These are phyloP conservation scores for Gymnopilus dilepis DNA, from an alignment of 768 basidiomycete genomes.

Conservation along the genomic window DNA sequence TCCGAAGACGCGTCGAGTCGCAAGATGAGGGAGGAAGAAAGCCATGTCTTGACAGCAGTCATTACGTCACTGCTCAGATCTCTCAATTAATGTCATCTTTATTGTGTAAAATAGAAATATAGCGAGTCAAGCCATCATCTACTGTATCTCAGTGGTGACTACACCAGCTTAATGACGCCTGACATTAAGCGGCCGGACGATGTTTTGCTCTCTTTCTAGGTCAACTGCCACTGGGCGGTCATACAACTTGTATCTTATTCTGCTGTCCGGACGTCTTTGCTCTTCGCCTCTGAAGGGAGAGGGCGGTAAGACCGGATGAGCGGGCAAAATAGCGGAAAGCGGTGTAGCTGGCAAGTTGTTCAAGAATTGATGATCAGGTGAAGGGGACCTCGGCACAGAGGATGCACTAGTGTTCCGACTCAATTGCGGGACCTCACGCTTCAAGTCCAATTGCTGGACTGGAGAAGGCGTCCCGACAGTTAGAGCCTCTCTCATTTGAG, in stretches of 20 bases:
- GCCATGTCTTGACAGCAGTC: constrained; percentile 9
- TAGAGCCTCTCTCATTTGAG: constrained; percentile 13
- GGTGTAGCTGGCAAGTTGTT: constrained; percentile 31
- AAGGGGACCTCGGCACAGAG: constrained; percentile 33
- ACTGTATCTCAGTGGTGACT: neutral
- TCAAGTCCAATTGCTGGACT: neutral
- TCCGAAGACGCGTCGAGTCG: constrained; percentile 11
- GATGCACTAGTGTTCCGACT: constrained; percentile 21
- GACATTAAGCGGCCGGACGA: neutral
- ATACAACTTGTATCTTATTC: neutral
- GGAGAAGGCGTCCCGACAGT: constrained; percentile 16
- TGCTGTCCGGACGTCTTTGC: constrained; percentile 14
- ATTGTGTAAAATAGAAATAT: constrained; percentile 9
- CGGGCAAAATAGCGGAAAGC: constrained; percentile 26
- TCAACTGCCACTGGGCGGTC: neutral
- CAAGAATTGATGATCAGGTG: constrained; percentile 24
- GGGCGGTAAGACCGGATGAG: constrained; percentile 31
- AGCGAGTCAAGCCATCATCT: neutral
- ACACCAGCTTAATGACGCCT: neutral
- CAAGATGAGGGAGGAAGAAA: constrained; percentile 15
- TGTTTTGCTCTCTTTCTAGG: constrained; percentile 4
- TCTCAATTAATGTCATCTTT: neutral
- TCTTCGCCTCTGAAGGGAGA: neutral
- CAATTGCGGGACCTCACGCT: neutral
- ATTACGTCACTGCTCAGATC: neutral